phyloP scores from a whole-genome alignment of 2,329 filamentous ascomycete species.

The Trichoderma koningii region DNA sequence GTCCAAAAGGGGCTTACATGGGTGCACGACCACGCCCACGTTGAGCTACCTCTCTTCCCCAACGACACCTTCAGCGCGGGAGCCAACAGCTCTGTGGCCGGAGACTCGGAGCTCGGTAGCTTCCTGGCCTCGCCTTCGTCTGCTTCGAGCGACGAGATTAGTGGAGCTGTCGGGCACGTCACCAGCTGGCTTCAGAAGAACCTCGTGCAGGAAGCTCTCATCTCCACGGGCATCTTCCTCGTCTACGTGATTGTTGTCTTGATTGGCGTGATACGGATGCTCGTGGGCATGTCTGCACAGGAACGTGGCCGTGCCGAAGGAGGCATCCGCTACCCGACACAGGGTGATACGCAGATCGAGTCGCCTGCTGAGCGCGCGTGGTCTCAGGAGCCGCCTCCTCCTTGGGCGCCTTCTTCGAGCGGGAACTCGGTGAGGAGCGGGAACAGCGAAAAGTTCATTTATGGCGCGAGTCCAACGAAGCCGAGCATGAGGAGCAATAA shows the following conservation, averaged over 20 bases:
- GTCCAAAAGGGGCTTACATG: slow-evolving; percentile 90
- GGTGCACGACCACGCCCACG: slow-evolving; percentile 83
- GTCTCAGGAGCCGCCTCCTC: slow-evolving; percentile 20
- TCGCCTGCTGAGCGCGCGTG: slow-evolving; percentile 28
- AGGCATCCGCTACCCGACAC: slow-evolving; percentile 47
- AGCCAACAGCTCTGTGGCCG: slow-evolving; percentile 61
- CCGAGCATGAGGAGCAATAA: slow-evolving; percentile 13
- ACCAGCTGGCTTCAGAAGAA: slow-evolving; percentile 65
- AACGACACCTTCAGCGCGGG: slow-evolving; percentile 84
- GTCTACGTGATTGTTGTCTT: slow-evolving; percentile 79
- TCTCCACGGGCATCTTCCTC: slow-evolving; percentile 72
- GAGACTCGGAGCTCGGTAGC: slow-evolving; percentile 61
- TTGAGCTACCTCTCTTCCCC: slow-evolving; percentile 75
- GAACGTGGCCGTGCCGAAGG: slow-evolving; percentile 60
- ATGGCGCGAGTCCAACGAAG: slow-evolving; percentile 7
- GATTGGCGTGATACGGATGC: slow-evolving; percentile 68
- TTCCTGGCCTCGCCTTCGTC: slow-evolving; percentile 78
- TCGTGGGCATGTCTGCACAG: slow-evolving; percentile 60
- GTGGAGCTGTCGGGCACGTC: slow-evolving; percentile 71
- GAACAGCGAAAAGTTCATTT: slow-evolving; percentile 18
- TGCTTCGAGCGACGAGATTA: slow-evolving; percentile 78
- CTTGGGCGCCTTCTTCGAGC: slow-evolving; percentile 14
- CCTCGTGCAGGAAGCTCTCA: slow-evolving; percentile 76
- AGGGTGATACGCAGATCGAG: slow-evolving; percentile 36
- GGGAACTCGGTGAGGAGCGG: neutral